phyloP scores from a whole-genome alignment of 75 land plant species.

The Selaginella tamariscina region DNA sequence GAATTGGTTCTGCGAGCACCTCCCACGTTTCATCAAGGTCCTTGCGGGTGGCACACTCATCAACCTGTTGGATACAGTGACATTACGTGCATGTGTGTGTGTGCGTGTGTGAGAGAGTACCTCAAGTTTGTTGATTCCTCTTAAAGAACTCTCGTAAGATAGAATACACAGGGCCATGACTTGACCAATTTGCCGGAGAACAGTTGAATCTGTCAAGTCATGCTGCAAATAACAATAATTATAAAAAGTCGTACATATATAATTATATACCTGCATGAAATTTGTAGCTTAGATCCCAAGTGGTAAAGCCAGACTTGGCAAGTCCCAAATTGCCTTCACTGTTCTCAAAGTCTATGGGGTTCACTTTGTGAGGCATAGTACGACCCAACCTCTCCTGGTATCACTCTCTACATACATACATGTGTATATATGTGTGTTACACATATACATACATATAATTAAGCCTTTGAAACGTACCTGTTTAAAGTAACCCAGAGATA shows the following conservation, averaged over 20 bases:
- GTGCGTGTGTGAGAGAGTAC: no score
- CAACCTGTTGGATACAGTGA: no score
- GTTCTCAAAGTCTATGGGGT: constrained; percentile 98
- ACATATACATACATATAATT: background rate
- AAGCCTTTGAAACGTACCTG: constrained; percentile 39
- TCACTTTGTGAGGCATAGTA: constrained; percentile 99
- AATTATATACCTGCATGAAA: constrained; percentile 81
- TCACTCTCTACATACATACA: constrained; percentile 59
- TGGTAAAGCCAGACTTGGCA: constrained; percentile 50
- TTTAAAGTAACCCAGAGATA: constrained; percentile 82
- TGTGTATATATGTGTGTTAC: no score
- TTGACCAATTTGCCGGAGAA: constrained; percentile 68
- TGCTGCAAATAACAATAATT: constrained; percentile 34
- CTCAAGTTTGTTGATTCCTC: constrained; percentile 82
- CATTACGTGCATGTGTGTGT: no score
- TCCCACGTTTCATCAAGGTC: constrained; percentile 74
- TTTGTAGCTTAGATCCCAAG: constrained; percentile 60
- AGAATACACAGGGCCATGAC: constrained; percentile 71
- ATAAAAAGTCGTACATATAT: background rate
- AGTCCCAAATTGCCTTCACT: constrained; percentile 86
- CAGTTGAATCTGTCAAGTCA: constrained; percentile 94
- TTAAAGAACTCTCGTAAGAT: constrained; percentile 69
- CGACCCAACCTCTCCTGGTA: constrained; percentile 92
- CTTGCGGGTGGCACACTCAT: constrained; percentile 41
- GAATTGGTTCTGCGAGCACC: constrained; percentile 93